Percentiles rank a stretch among this genome's conserved stretches.
Evolutionary conservation across 768 basidiomycete species (phyloP).

Genomic region (Tricholoma matsutake): DNA sequence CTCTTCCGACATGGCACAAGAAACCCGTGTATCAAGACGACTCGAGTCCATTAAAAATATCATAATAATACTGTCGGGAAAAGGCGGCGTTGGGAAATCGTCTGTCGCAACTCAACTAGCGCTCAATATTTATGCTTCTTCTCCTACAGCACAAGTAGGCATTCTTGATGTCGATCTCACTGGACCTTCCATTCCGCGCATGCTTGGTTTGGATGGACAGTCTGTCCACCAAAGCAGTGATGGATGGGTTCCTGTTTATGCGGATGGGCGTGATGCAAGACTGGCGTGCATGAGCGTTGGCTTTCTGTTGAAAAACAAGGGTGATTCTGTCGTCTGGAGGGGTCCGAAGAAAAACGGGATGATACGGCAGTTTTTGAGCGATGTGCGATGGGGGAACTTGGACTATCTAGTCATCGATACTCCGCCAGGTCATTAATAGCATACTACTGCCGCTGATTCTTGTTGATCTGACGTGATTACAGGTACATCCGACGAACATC

Average conservation of each 20-base stretch:
- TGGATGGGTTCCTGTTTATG: slow-evolving; percentile 98
- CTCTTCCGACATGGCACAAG: slow-evolving; percentile 34
- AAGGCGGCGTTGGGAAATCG: slow-evolving; percentile 99
- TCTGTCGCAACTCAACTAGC: slow-evolving; percentile 92
- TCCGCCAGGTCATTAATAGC: slow-evolving; percentile 70
- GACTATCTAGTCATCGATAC: slow-evolving; percentile 95
- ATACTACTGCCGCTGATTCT: slow-evolving; percentile 6
- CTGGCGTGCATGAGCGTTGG: slow-evolving; percentile 97
- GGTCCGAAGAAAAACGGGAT: slow-evolving; percentile 99
- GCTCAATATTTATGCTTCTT: slow-evolving; percentile 72
- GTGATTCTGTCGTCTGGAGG: slow-evolving; percentile 95
- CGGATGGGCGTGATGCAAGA: slow-evolving; percentile 71
- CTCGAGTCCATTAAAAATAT: slow-evolving; percentile 76
- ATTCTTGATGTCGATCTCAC: slow-evolving; percentile 93
- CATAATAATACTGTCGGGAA: slow-evolving; percentile 92
- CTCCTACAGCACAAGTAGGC: slow-evolving; percentile 71
- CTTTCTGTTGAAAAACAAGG: slow-evolving; percentile 85
- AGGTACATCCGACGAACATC: slow-evolving; percentile 99
- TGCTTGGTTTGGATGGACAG: slow-evolving; percentile 87
- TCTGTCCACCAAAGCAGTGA: slow-evolving; percentile 90
- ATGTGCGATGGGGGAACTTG: slow-evolving; percentile 93
- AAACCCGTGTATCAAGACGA: slow-evolving; percentile 65
- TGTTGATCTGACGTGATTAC: slow-evolving; percentile 18
- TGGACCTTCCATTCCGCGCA: slow-evolving; percentile 91
- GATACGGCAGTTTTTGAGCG: slow-evolving; percentile 92